Percentiles rank a stretch among this genome's conserved stretches.
phyloP scores from a whole-genome alignment of 768 basidiomycete genomes.

The Crucibulum laeve region DNA sequence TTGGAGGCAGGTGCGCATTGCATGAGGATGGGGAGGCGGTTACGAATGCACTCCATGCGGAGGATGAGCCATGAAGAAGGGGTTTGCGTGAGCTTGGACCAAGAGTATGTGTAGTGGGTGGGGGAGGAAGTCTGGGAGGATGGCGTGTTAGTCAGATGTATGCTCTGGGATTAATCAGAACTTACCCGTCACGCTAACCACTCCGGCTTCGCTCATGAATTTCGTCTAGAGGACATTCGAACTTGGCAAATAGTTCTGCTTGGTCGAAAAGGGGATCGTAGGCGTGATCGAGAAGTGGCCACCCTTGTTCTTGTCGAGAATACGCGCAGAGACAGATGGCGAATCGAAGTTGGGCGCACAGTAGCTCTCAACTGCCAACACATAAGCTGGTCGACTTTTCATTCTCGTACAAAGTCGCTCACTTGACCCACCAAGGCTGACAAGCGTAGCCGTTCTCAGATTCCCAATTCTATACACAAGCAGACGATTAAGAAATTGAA shows the following conservation, averaged over 20 bases:
- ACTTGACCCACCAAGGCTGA: conserved; percentile 84
- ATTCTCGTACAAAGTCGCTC: conserved; percentile 11
- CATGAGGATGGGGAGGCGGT: conserved; percentile 71
- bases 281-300: conserved; percentile 92
- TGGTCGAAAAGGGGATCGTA: conserved; percentile 60
- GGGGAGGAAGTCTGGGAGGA: conserved; percentile 72
- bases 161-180: too few species aligned
- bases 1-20: conserved; percentile 97
- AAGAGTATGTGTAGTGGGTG: conserved; percentile 41
- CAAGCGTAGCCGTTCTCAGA: conserved; percentile 75
- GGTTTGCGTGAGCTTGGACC: conserved; percentile 42
- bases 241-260: conserved; percentile 80
- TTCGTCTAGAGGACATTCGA: conserved; percentile 90
- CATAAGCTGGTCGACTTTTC: background rate
- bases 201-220: conserved; percentile 87
- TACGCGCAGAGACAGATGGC: conserved; percentile 86
- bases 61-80: conserved; percentile 80
- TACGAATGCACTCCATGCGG: conserved; percentile 85
- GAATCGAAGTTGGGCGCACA: conserved; percentile 94
- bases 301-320: conserved; percentile 86
- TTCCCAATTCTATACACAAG: conserved; percentile 65
- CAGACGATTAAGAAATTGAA: too few species aligned
- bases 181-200: conserved; percentile 76
- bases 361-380: conserved; percentile 73
- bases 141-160: too few species aligned